These are phyloP conservation scores for Leishmania turanica DNA, from an alignment of 208 protist species.

Conservation along the genomic window DNA sequence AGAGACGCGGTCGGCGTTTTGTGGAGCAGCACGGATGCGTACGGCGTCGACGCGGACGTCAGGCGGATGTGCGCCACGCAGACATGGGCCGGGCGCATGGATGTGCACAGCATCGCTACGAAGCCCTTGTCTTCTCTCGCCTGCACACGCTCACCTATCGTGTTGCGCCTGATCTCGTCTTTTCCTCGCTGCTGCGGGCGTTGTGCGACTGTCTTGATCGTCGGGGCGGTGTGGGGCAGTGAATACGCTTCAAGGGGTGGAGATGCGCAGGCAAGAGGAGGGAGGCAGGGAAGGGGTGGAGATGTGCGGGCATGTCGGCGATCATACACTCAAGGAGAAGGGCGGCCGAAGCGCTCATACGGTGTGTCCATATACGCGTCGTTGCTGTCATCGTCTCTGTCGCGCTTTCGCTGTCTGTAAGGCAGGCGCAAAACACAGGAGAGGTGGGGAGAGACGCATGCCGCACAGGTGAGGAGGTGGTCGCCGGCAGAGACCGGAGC, in stretches of 20 bases:
- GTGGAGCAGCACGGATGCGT: neutral
- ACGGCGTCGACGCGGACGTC: neutral
- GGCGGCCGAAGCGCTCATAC: neutral
- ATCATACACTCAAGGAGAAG: no score
- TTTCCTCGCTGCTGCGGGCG: neutral
- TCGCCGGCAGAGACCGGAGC: neutral
- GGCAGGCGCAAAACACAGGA: neutral
- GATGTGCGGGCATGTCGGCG: neutral
- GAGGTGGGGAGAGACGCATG: neutral
- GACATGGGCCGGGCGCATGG: neutral
- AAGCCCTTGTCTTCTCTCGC: neutral
- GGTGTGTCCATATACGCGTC: neutral
- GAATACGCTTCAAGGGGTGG: neutral
- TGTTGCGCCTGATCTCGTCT: neutral
- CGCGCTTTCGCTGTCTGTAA: neutral
- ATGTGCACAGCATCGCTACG: conserved; percentile 3
- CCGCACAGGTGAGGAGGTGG: neutral
- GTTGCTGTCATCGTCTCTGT: neutral
- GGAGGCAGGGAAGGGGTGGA: neutral
- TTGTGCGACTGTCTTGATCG: neutral
- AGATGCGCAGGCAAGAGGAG: neutral
- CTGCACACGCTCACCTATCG: neutral
- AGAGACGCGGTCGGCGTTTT: neutral
- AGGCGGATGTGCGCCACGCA: neutral
- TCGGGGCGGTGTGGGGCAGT: neutral